Conservation (phyloP, 495 filamentous ascomycete genomes). For the Penicillium riverlandense region DNA sequence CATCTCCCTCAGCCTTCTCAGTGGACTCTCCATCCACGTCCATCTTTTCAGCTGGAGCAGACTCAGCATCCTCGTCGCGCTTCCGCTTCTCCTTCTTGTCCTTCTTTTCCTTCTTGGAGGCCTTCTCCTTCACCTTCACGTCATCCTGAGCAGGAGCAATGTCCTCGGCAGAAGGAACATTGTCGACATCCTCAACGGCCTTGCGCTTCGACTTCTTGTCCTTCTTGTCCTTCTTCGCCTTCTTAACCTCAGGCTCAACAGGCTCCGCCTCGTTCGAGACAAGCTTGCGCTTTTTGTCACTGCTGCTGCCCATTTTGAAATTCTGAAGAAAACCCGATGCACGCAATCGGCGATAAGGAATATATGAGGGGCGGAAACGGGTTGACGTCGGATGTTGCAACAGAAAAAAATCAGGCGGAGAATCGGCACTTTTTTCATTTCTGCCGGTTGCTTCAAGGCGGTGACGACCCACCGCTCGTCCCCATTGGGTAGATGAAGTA, state of each 20-base stretch:
- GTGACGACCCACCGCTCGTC: slow-evolving; percentile 1
- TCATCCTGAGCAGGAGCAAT: background rate
- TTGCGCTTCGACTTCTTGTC: slow-evolving; percentile 21
- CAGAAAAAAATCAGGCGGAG: slow-evolving; percentile 21
- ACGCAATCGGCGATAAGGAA: too few species aligned
- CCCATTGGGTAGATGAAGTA: background rate
- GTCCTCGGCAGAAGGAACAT: slow-evolving; percentile 2
- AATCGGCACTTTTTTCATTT: slow-evolving; percentile 18
- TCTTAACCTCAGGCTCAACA: slow-evolving; percentile 30
- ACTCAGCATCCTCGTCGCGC: too few species aligned
- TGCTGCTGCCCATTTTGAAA: slow-evolving; percentile 20
- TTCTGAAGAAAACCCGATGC: too few species aligned
- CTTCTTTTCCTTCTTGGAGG: slow-evolving; percentile 14
- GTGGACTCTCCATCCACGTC: too few species aligned
- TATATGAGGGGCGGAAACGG: too few species aligned
- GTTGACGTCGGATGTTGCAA: too few species aligned
- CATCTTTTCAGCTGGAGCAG: too few species aligned
- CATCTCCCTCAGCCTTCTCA: too few species aligned
- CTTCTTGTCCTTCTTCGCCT: slow-evolving; percentile 29
- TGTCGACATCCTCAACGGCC: slow-evolving; percentile 10
- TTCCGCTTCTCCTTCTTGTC: slow-evolving; percentile 8
- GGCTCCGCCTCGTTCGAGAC: slow-evolving; percentile 18
- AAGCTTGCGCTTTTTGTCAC: slow-evolving; percentile 43
- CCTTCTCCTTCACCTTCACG: slow-evolving; percentile 12
- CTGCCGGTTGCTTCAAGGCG: slow-evolving; percentile 14